Evolutionary conservation across 2,329 filamentous ascomycete species (phyloP).

Genomic region (Ceratocystis variospora): DNA sequence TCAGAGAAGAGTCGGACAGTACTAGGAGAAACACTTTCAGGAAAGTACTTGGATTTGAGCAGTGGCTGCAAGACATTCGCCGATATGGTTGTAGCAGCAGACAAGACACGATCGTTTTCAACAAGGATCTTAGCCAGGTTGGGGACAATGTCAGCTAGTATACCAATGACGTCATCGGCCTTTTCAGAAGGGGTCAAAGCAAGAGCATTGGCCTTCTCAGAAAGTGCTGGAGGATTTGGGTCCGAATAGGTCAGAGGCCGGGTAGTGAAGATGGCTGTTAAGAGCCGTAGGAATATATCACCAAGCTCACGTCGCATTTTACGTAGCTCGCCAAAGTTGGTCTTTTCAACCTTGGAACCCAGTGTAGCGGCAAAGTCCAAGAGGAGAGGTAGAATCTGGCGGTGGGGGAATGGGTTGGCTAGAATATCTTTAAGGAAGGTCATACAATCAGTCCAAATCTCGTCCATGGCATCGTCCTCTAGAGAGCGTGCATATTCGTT

Average conservation of each 20-base stretch:
- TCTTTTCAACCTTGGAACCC: constrained; percentile 93
- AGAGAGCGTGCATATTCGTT: constrained; percentile 80
- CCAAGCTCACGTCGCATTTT: constrained; percentile 84
- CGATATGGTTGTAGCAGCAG: constrained; percentile 67
- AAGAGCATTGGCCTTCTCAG: constrained; percentile 29
- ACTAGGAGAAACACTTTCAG: constrained; percentile 62
- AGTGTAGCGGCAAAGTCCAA: constrained; percentile 81
- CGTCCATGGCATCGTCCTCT: constrained; percentile 94
- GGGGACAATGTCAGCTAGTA: constrained; percentile 65
- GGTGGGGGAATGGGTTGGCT: constrained; percentile 85
- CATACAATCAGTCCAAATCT: constrained; percentile 93
- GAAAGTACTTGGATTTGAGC: constrained; percentile 73
- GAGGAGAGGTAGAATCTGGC: constrained; percentile 73
- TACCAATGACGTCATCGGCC: constrained; percentile 63
- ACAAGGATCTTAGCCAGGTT: constrained; percentile 71
- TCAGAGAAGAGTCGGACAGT: constrained; percentile 62
- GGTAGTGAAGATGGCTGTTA: constrained; percentile 90
- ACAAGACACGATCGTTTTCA: constrained; percentile 69
- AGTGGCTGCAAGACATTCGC: constrained; percentile 69
- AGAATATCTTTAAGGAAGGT: constrained; percentile 80
- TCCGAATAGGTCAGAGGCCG: constrained; percentile 62
- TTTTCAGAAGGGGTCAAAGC: constrained; percentile 31
- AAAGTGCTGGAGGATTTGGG: constrained; percentile 27
- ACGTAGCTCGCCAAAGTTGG: constrained; percentile 86
- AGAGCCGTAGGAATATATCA: constrained; percentile 72